Conservation (phyloP, 129 eudicot genomes). For the Pulicaria dysenterica region DNA sequence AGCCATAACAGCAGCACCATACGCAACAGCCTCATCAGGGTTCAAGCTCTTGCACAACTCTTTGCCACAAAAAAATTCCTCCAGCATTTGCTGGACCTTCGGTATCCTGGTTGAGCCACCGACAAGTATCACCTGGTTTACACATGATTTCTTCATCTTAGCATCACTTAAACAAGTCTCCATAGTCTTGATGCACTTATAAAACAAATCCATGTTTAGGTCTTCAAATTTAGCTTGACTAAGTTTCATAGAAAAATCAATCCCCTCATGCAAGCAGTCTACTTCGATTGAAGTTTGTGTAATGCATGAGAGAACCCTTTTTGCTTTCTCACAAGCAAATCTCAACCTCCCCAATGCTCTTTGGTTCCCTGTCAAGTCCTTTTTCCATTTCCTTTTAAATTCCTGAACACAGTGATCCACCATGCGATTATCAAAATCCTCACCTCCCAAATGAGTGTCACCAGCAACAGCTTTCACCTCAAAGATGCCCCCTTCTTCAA, state of each 20-base stretch:
- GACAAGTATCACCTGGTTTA: conserved; percentile 27
- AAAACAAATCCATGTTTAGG: conserved; percentile 9
- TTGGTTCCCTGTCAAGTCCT: conserved; percentile 14
- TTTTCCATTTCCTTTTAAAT: conserved; percentile 7
- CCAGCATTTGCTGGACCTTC: conserved; percentile 21
- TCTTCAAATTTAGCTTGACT: conserved; percentile 34
- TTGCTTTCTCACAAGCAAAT: conserved; percentile 19
- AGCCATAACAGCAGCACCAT: conserved; percentile 27
- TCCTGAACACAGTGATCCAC: conserved; percentile 8
- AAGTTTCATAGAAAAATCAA: conserved; percentile 22
- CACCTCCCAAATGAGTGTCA: conserved; percentile 26
- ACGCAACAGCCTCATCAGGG: conserved; percentile 28
- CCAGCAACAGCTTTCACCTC: conserved; percentile 25
- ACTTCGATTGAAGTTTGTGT: conserved; percentile 17
- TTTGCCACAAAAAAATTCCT: conserved; percentile 1
- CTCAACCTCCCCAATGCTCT: conserved; percentile 23
- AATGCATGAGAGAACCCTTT: conserved; percentile 24
- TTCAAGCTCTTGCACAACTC: conserved; percentile 22
- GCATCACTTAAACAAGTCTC: conserved; percentile 21
- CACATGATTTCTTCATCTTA: conserved; percentile 15
- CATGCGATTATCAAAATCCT: conserved; percentile 18
- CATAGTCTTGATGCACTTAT: conserved; percentile 1
- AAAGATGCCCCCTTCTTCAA: neutral
- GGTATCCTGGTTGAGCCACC: conserved; percentile 34
- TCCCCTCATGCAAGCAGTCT: conserved; percentile 26